These are phyloP conservation scores for Apiotrichum veenhuisii DNA, from an alignment of 1,284 basidiomycete species.

Conservation along the genomic window DNA sequence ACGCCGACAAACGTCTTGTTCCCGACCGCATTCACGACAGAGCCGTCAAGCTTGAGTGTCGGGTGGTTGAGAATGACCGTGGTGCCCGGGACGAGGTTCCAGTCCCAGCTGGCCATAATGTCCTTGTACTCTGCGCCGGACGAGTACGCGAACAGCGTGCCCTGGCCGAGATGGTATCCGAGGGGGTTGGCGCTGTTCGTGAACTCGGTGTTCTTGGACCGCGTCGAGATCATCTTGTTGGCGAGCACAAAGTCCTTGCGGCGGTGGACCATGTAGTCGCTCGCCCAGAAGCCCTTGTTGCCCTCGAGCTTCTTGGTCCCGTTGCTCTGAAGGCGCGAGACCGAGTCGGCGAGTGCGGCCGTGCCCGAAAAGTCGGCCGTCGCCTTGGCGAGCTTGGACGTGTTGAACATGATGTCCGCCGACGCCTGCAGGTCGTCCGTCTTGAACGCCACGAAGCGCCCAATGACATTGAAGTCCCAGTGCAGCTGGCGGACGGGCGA, in stretches of 20 bases:
- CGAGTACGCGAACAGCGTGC: conserved; percentile 61
- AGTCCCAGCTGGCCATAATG: conserved; percentile 65
- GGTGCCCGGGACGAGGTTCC: conserved; percentile 66
- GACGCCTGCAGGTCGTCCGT: conserved; percentile 61
- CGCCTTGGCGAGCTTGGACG: conserved; percentile 52
- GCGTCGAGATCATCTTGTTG: conserved; percentile 62
- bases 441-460: conserved; percentile 62
- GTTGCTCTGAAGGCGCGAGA: conserved; percentile 48
- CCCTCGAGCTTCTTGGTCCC: conserved; percentile 52
- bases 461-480: conserved; percentile 52
- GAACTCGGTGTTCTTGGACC: conserved; percentile 64
- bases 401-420: conserved; percentile 58
- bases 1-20: conserved; percentile 62
- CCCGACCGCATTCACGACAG: conserved; percentile 48
- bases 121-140: conserved; percentile 65
- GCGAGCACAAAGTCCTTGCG: conserved; percentile 59
- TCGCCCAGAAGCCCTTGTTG: conserved; percentile 63
- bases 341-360: conserved; percentile 50
- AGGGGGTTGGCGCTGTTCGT: conserved; percentile 58
- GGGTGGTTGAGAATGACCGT: conserved; percentile 60
- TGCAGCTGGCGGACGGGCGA: conserved; percentile 35
- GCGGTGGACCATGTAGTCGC: conserved; percentile 68
- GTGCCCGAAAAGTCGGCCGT: conserved; percentile 45
- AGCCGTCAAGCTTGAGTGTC: conserved; percentile 52
- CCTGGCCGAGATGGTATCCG: conserved; percentile 66